Evolutionary conservation across 176 grass and related monocot genomes (phyloP).

Genomic region (Ampelocalamus luodianensis): DNA sequence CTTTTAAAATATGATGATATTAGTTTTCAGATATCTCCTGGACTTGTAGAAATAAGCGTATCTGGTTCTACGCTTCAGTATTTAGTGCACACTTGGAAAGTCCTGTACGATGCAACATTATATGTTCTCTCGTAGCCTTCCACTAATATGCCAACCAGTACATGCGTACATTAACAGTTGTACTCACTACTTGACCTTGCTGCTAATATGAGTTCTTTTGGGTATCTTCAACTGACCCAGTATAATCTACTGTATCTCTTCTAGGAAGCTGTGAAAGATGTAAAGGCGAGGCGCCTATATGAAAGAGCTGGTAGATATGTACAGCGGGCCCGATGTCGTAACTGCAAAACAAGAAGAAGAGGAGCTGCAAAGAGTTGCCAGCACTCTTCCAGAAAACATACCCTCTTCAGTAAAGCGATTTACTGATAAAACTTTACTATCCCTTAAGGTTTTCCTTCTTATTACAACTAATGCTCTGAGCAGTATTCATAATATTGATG

Average conservation of each 20-base stretch:
- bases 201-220: constrained; percentile 12
- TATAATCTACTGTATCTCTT: constrained; percentile 26
- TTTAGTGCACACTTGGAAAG: not conserved
- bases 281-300: constrained; percentile 63
- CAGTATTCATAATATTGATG: not conserved
- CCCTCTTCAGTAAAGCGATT: constrained; percentile 82
- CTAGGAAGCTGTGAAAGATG: constrained; percentile 70
- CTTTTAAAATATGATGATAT: not conserved
- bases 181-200: not conserved
- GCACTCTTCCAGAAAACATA: constrained; percentile 65
- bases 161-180: not conserved
- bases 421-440: constrained; percentile 68
- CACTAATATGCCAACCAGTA: not conserved
- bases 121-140: not conserved
- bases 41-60: constrained; percentile 7
- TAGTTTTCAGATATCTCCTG: not conserved
- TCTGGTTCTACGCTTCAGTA: not conserved
- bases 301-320: constrained; percentile 75
- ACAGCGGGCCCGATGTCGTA: constrained; percentile 68
- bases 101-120: not conserved
- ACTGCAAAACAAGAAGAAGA: constrained; percentile 85
- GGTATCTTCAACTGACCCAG: constrained; percentile 33
- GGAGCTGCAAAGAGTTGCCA: constrained; percentile 82
- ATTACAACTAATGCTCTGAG: constrained; percentile 28
- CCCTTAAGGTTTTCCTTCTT: constrained; percentile 70